Conservation (phyloP, 192 early-diverging fungal genomes). For the Lunasporangiospora selenospora region DNA sequence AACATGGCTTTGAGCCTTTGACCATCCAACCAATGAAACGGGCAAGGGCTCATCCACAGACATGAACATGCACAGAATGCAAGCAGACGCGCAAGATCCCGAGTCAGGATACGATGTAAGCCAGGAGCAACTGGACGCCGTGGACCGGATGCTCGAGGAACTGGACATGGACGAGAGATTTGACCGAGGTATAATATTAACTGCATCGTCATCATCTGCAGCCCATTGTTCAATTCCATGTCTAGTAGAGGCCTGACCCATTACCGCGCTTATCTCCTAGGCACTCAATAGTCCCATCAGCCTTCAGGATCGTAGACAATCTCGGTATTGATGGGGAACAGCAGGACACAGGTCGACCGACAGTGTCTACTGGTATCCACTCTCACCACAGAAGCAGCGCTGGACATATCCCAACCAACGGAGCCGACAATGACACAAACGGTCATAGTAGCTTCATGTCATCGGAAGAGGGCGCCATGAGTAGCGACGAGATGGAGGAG, state of each 20-base stretch:
- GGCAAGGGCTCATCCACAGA: too few relatives aligned
- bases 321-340: too few relatives aligned
- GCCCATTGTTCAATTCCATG: not conserved
- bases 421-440: not conserved
- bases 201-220: not conserved
- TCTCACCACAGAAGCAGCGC: not conserved
- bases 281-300: conserved; percentile 27
- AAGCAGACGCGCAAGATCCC: too few relatives aligned
- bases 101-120: conserved; percentile 43
- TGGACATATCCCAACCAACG: too few relatives aligned
- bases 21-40: too few relatives aligned
- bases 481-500: not conserved
- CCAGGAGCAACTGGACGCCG: conserved; percentile 45
- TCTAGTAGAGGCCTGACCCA: not conserved
- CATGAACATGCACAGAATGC: too few relatives aligned
- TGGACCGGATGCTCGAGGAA: conserved; percentile 45
- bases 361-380: too few relatives aligned
- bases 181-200: conserved; percentile 16
- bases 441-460: not conserved
- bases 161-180: conserved; percentile 34
- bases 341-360: too few relatives aligned
- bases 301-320: conserved; percentile 42
- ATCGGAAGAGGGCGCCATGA: not conserved
- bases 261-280: conserved; percentile 3
- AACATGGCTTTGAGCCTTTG: too few relatives aligned